Percentiles rank a stretch among this genome's conserved stretches.
Conservation (phyloP, 2,329 filamentous ascomycete species). For the Penicillium sclerotigenum region DNA sequence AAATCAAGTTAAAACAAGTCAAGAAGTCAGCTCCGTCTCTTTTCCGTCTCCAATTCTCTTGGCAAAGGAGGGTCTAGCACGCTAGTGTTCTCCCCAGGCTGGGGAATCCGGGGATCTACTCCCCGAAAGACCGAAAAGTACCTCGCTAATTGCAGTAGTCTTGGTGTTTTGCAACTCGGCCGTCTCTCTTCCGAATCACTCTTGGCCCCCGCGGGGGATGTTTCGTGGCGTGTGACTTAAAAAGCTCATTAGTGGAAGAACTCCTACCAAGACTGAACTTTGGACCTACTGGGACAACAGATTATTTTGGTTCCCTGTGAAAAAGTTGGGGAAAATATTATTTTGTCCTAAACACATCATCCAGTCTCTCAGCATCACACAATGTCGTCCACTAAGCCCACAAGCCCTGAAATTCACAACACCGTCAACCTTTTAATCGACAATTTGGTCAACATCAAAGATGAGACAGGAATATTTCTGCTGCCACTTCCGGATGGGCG, state of each 20-base stretch:
- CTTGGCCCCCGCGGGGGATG: conserved; percentile 17
- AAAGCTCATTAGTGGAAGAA: conserved; percentile 17
- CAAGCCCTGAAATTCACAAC: conserved; percentile 46
- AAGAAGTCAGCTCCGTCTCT: not conserved
- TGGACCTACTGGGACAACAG: not conserved
- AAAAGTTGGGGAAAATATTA: not conserved
- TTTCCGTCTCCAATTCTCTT: conserved; percentile 3
- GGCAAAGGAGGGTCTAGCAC: not conserved
- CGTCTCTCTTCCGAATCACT: conserved; percentile 17
- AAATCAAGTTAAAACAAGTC: not conserved
- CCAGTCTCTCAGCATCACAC: not conserved
- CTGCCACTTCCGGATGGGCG: conserved; percentile 68
- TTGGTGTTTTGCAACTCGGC: conserved; percentile 2
- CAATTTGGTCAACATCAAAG: conserved; percentile 74
- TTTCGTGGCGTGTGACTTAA: conserved; percentile 7
- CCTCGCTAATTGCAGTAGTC: not conserved
- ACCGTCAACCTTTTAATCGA: conserved; percentile 65
- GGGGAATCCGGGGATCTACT: conserved; percentile 18
- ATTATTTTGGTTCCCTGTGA: not conserved
- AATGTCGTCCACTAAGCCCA: conserved; percentile 19
- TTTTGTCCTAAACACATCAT: not conserved
- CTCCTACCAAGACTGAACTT: not conserved
- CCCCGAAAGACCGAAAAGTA: conserved; percentile 3
- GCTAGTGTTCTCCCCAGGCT: not conserved
- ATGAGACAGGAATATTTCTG: conserved; percentile 71